phyloP scores from a whole-genome alignment of 2,329 filamentous ascomycete genomes.

The Ophiostoma perfectum region DNA sequence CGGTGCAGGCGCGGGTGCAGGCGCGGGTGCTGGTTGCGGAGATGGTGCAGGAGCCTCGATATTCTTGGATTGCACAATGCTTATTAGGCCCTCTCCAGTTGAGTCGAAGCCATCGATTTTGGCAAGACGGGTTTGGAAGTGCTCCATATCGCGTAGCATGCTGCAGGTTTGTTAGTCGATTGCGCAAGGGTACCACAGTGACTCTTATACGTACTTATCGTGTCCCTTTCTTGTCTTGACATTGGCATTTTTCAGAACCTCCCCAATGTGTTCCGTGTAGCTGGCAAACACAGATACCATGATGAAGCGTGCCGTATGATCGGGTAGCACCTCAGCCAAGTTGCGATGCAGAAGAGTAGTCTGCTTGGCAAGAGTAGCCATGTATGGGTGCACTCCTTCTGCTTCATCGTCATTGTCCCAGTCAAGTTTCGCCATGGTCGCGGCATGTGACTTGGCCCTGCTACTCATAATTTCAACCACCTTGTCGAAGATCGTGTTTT shows the following conservation, averaged over 20 bases:
- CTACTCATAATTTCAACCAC: slow-evolving; percentile 87
- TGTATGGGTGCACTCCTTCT: slow-evolving; percentile 58
- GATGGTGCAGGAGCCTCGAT: slow-evolving; percentile 30
- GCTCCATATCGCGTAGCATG: slow-evolving; percentile 70
- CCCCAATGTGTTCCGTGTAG: slow-evolving; percentile 74
- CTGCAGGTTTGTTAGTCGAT: slow-evolving; percentile 39
- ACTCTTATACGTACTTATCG: slow-evolving; percentile 54
- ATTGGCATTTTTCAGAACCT: slow-evolving; percentile 59
- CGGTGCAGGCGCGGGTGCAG: slow-evolving; percentile 1
- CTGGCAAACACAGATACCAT: slow-evolving; percentile 79
- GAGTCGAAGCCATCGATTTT: slow-evolving; percentile 77
- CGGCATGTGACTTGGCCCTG: slow-evolving; percentile 67
- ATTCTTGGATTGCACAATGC: slow-evolving; percentile 58
- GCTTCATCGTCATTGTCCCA: slow-evolving; percentile 55
- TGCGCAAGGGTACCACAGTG: neutral
- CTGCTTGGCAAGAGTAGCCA: slow-evolving; percentile 83
- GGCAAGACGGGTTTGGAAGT: slow-evolving; percentile 63
- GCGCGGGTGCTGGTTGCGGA: slow-evolving; percentile 9
- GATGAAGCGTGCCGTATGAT: slow-evolving; percentile 70
- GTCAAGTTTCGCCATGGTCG: slow-evolving; percentile 65
- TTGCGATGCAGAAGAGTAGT: slow-evolving; percentile 80
- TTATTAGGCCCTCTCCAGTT: slow-evolving; percentile 62
- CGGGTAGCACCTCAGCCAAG: slow-evolving; percentile 72
- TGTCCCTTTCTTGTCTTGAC: slow-evolving; percentile 63
- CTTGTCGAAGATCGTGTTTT: slow-evolving; percentile 86